phyloP scores from a whole-genome alignment of 306 rosid genomes.

The Cucurbita argyrosperma region DNA sequence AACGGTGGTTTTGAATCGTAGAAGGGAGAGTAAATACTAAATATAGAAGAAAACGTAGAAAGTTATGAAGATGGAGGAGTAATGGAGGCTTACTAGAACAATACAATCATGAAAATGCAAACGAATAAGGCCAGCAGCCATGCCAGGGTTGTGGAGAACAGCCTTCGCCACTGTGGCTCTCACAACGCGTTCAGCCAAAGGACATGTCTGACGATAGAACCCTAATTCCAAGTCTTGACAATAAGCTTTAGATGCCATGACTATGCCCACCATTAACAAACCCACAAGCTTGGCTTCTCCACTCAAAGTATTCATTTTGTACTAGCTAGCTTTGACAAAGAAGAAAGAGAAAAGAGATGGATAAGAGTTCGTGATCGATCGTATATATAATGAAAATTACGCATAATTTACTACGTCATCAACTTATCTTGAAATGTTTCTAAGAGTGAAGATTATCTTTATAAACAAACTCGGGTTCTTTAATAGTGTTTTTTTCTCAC shows the following conservation, averaged over 20 bases:
- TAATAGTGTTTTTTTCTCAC: too few relatives aligned
- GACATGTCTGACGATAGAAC: not conserved
- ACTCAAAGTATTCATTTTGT: not conserved
- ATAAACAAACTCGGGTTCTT: too few relatives aligned
- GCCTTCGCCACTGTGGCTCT: not conserved
- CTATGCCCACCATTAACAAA: not conserved
- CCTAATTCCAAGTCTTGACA: not conserved
- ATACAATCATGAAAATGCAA: not conserved
- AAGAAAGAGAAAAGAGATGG: not conserved
- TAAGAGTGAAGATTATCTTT: too few relatives aligned
- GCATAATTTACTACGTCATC: too few relatives aligned
- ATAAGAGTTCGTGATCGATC: not conserved
- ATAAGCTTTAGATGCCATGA: not conserved
- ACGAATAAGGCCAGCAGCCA: constrained; percentile 1
- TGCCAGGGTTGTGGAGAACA: not conserved
- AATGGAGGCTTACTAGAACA: not conserved
- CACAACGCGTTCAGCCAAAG: not conserved
- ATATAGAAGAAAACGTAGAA: too few relatives aligned
- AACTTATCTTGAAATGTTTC: too few relatives aligned
- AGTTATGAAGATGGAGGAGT: not conserved
- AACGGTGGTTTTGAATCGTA: too few relatives aligned
- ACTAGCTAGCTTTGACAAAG: not conserved
- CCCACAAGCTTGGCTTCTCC: not conserved
- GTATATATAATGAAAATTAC: not conserved
- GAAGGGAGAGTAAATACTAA: too few relatives aligned